Conservation (phyloP, 2,329 filamentous ascomycete species). For the Nemania diffusa region DNA sequence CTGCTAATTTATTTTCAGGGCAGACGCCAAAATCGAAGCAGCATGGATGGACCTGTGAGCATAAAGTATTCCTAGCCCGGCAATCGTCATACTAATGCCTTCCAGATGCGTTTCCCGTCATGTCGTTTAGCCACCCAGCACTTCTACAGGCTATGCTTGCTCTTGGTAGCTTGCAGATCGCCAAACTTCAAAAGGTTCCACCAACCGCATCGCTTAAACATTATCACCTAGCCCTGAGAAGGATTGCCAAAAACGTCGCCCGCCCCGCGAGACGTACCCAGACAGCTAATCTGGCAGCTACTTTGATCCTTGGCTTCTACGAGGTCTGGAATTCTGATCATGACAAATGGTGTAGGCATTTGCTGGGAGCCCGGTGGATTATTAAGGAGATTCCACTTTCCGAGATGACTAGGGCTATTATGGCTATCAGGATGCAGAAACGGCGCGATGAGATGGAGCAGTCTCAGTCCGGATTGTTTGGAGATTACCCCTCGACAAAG, state of each 20-base stretch:
- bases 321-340: conserved; percentile 96
- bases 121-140: conserved; percentile 85
- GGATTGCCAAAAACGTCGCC: conserved; percentile 79
- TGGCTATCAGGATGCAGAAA: conserved; percentile 65
- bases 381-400: conserved; percentile 84
- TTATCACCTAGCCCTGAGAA: conserved; percentile 85
- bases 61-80: not conserved
- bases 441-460: conserved; percentile 46
- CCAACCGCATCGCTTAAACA: conserved; percentile 88
- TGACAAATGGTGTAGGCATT: conserved; percentile 93
- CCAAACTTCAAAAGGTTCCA: conserved; percentile 78
- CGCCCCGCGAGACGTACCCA: conserved; percentile 75
- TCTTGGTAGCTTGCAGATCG: conserved; percentile 86
- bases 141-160: conserved; percentile 92
- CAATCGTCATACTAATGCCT: conserved; percentile 40
- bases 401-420: conserved; percentile 75
- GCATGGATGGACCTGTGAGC: conserved; percentile 66
- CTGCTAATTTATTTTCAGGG: conserved; percentile 72
- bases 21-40: conserved; percentile 69
- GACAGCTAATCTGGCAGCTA: conserved; percentile 86
- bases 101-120: conserved; percentile 80
- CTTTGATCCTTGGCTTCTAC: conserved; percentile 87
- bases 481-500: conserved; percentile 40
- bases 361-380: conserved; percentile 84
- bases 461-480: conserved; percentile 40